These are phyloP conservation scores for Eucalyptus tenuipes DNA, from an alignment of 345 rosid genomes.

Conservation along the genomic window DNA sequence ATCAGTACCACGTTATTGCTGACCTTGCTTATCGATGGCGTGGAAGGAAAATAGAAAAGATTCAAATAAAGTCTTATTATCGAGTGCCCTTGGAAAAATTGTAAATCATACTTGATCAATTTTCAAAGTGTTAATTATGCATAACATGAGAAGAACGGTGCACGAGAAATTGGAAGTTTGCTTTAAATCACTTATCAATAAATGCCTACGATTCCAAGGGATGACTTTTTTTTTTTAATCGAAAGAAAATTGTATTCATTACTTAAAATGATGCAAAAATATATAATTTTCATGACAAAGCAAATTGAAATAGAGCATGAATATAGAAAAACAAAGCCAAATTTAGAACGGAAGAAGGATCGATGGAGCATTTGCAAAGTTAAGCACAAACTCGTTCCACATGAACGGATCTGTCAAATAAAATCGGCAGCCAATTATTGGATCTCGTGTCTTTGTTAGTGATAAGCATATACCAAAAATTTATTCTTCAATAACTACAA, in stretches of 20 bases:
- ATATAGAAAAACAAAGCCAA: too few species aligned
- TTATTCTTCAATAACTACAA: too few species aligned
- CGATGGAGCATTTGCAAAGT: too few species aligned
- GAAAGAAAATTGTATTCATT: too few species aligned
- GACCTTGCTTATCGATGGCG: not conserved
- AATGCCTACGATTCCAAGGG: not conserved
- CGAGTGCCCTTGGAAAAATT: not conserved
- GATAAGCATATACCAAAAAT: fast-evolving
- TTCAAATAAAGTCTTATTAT: not conserved
- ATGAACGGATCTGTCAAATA: fast-evolving
- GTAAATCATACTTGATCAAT: not conserved
- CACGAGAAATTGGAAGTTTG: not conserved
- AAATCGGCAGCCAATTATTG: too few species aligned
- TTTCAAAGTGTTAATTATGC: fast-evolving
- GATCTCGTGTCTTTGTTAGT: too few species aligned
- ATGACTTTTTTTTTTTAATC: not conserved
- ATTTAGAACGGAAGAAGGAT: too few species aligned
- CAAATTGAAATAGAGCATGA: too few species aligned
- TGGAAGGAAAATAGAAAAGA: fast-evolving
- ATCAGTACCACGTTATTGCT: not conserved
- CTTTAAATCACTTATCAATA: not conserved
- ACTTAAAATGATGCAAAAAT: fast-evolving
- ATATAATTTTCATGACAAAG: too few species aligned
- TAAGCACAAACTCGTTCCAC: too few species aligned
- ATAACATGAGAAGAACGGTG: fast-evolving